Evolutionary conservation across 176 grass and related monocot species (phyloP), one percentile per base, ranked within the genome.

Genomic region (Olyra latifolia): DNA sequence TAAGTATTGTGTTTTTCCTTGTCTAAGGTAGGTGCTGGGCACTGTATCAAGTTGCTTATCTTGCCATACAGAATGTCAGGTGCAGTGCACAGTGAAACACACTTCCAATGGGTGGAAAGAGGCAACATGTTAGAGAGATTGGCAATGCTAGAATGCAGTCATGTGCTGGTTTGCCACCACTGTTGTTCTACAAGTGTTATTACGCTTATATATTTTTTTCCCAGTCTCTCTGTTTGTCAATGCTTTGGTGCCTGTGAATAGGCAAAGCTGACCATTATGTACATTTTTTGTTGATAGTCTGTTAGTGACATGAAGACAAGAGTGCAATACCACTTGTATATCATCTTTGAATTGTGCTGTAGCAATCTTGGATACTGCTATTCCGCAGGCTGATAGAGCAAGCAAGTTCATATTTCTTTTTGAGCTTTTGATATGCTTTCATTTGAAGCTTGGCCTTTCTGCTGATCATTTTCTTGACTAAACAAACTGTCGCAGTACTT

Each of bases 281-380:
- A 25, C 16, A 41, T 62, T 58, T 79, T 74, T 66, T 74, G 17
- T 66, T 74, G 28, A 74, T 72, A 84, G 69, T 69, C 39, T 79
- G 23, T 20, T 66, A 43, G 29, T 8, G 4, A 65, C 23, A 16
- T 9, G 53, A 46, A 76, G 20, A 55, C 67, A 68, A 11, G 14
- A 22, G 17, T 61, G 40, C 9, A 4, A 11, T 50, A 84, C 29
- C 50, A 79, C 23, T 75, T 69, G 69, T 66, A 67, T 69, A 66
- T 69, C 69, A 75, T 62, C 71, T 44, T 81, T 9, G 15, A 60
- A 50, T 6, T 13, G 30, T 84, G 53, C 38, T 61, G 66, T 41
- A 71, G 38, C 44, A 63, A 52, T 35, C 43, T 68, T 84, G 22
- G 40, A 47, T 59, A 69, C 42, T 35, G 10, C 23, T 29, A 40